phyloP scores from a whole-genome alignment of 2,329 filamentous ascomycete species.

The Fusarium siculi region DNA sequence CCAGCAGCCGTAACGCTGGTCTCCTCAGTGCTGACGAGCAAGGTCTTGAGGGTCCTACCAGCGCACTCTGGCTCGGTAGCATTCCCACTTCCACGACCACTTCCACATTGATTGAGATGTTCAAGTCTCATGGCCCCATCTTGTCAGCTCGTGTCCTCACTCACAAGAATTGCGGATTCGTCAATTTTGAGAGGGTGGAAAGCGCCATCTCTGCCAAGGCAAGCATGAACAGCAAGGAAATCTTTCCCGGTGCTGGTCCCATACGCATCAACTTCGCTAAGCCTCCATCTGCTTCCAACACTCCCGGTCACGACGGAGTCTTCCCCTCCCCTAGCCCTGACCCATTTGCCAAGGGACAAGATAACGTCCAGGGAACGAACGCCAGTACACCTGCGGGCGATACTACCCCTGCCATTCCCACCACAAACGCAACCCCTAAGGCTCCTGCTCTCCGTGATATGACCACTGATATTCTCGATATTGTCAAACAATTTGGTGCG shows the following conservation, averaged over 20 bases:
- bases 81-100: slow-evolving; percentile 97
- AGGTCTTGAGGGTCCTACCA: slow-evolving; percentile 87
- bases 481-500: slow-evolving; percentile 89
- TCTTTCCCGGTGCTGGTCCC: slow-evolving; percentile 95
- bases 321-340: slow-evolving; percentile 93
- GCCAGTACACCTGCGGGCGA: slow-evolving; percentile 49
- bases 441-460: slow-evolving; percentile 82
- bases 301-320: slow-evolving; percentile 87
- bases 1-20: slow-evolving; percentile 73
- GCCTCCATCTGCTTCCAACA: slow-evolving; percentile 88
- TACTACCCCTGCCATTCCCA: slow-evolving; percentile 47
- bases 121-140: slow-evolving; percentile 91
- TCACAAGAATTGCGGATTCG: slow-evolving; percentile 98
- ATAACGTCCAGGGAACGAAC: slow-evolving; percentile 49
- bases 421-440: slow-evolving; percentile 63
- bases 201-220: slow-evolving; percentile 91
- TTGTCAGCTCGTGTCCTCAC: slow-evolving; percentile 92
- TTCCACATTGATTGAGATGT: slow-evolving; percentile 93
- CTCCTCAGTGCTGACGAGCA: slow-evolving; percentile 80
- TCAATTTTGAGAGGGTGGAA: slow-evolving; percentile 94
- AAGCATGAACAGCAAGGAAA: slow-evolving; percentile 93
- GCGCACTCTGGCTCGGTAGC: slow-evolving; percentile 95
- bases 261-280: slow-evolving; percentile 98
- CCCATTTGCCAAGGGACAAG: slow-evolving; percentile 73
- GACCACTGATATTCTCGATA: slow-evolving; percentile 82